Conservation (phyloP, 192 early-diverging fungal genomes). For the Dispira parvispora region DNA sequence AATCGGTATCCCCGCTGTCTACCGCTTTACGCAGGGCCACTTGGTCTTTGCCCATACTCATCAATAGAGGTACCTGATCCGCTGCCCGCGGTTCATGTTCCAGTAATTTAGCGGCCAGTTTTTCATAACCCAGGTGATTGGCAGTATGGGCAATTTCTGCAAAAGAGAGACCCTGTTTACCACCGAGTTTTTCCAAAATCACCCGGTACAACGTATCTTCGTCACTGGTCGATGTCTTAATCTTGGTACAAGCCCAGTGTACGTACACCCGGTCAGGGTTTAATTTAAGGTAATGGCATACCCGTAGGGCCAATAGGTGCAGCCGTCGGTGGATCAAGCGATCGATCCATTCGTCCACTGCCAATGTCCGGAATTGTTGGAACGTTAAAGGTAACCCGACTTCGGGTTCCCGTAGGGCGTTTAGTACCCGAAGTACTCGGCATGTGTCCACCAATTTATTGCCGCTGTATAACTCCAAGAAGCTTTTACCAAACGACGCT, state of each 20-base stretch:
- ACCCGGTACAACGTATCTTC: slow-evolving; percentile 70
- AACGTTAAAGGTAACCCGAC: slow-evolving; percentile 85
- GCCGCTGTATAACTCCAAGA: slow-evolving; percentile 70
- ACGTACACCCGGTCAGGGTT: slow-evolving; percentile 66
- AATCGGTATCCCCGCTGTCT: slow-evolving; percentile 87
- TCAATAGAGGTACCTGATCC: slow-evolving; percentile 84
- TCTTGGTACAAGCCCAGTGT: slow-evolving; percentile 96
- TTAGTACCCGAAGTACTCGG: slow-evolving; percentile 69
- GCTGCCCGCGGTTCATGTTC: slow-evolving; percentile 88
- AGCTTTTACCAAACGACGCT: slow-evolving; percentile 86
- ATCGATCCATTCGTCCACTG: slow-evolving; percentile 66
- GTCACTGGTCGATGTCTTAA: slow-evolving; percentile 55
- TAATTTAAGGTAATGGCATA: slow-evolving; percentile 72
- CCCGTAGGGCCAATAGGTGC: slow-evolving; percentile 68
- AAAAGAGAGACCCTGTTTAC: slow-evolving; percentile 61
- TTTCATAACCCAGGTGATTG: slow-evolving; percentile 60
- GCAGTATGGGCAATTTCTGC: slow-evolving; percentile 88
- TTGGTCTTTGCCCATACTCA: slow-evolving; percentile 85
- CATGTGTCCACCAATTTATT: slow-evolving; percentile 81
- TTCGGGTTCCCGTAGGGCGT: slow-evolving; percentile 65
- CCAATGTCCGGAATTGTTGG: slow-evolving; percentile 51
- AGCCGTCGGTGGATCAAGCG: slow-evolving; percentile 68
- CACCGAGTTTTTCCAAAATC: slow-evolving; percentile 62
- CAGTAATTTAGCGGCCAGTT: slow-evolving; percentile 63
- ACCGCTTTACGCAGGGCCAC: slow-evolving; percentile 79